Evolutionary conservation across 257 asterid genomes (phyloP).

Genomic region (Forsythia suspensa): DNA sequence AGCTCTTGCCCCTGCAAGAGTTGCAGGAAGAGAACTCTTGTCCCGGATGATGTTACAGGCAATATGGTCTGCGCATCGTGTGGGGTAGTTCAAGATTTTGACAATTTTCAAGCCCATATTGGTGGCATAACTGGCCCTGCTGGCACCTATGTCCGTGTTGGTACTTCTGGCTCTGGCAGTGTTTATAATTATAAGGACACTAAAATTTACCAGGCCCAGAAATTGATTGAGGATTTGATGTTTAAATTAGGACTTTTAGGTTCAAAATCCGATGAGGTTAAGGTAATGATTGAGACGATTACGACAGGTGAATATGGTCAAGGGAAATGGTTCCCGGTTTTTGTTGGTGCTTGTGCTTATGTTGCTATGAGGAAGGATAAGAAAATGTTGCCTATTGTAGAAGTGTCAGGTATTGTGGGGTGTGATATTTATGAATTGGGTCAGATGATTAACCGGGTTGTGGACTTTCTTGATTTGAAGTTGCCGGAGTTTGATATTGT

Average conservation of each 20-base stretch:
- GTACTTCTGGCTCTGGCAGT: slow-evolving; percentile 57
- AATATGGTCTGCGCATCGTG: slow-evolving; percentile 54
- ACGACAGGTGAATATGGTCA: slow-evolving; percentile 69
- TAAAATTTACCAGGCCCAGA: slow-evolving; percentile 52
- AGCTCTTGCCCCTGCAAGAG: slow-evolving; percentile 44
- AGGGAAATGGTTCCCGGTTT: slow-evolving; percentile 67
- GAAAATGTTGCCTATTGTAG: slow-evolving; percentile 44
- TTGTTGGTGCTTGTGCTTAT: slow-evolving; percentile 72
- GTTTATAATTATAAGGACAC: slow-evolving; percentile 44
- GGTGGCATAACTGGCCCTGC: slow-evolving; percentile 55
- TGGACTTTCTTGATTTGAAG: slow-evolving; percentile 49
- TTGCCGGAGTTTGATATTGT: slow-evolving; percentile 72
- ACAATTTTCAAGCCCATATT: slow-evolving; percentile 45
- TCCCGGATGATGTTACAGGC: slow-evolving; percentile 36
- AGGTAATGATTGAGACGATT: slow-evolving; percentile 40
- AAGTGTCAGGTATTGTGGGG: slow-evolving; percentile 50
- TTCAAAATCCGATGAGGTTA: slow-evolving; percentile 44
- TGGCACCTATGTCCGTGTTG: slow-evolving; percentile 53
- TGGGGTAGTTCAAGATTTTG: slow-evolving; percentile 53
- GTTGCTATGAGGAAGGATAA: slow-evolving; percentile 62
- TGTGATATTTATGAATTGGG: slow-evolving; percentile 67
- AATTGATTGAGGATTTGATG: slow-evolving; percentile 46
- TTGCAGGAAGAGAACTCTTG: slow-evolving; percentile 40
- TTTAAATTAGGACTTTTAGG: slow-evolving; percentile 43
- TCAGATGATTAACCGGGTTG: slow-evolving; percentile 64